Percentiles rank a stretch among this genome's conserved stretches.
phyloP scores from a whole-genome alignment of 139 green algal species.

The Medakamo hakoo region DNA sequence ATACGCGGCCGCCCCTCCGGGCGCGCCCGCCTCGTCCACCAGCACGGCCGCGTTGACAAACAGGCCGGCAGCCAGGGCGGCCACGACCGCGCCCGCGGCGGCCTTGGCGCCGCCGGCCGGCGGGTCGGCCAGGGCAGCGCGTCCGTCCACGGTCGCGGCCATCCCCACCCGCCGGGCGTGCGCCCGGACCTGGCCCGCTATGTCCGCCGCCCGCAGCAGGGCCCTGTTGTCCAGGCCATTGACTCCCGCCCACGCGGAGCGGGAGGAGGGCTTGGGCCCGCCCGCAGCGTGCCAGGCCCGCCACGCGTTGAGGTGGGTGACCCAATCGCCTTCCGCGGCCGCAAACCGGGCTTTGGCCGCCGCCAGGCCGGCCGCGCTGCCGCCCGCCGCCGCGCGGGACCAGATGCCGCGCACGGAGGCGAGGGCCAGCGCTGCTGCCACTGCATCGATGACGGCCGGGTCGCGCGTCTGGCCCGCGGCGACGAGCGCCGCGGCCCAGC shows the following conservation, averaged over 20 bases:
- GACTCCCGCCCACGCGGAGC: not conserved
- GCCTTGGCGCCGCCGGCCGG: too few relatives aligned
- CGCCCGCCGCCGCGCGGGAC: too few relatives aligned
- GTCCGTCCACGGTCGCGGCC: not conserved
- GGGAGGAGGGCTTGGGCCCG: too few relatives aligned
- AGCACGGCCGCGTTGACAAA: not conserved
- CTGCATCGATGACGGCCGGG: not conserved
- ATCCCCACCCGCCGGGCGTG: not conserved
- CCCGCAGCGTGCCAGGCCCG: not conserved
- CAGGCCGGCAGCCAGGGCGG: not conserved
- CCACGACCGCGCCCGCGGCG: not conserved
- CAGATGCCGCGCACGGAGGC: not conserved
- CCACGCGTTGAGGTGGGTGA: not conserved
- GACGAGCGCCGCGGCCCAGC: not conserved
- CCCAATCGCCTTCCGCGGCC: not conserved
- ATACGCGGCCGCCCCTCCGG: too few relatives aligned
- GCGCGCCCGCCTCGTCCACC: not conserved
- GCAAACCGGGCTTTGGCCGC: not conserved
- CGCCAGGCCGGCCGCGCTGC: not conserved
- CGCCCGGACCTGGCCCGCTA: not conserved
- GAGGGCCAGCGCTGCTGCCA: not conserved
- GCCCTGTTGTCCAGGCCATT: not conserved
- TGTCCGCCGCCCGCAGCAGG: not conserved
- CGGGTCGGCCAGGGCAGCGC: not conserved
- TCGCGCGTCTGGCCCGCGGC: not conserved